A percentile compares a stretch with the other conserved stretches of the same genome.
Evolutionary conservation across 495 filamentous ascomycete genomes (phyloP).

Genomic region (Aspergillus sparsus): DNA sequence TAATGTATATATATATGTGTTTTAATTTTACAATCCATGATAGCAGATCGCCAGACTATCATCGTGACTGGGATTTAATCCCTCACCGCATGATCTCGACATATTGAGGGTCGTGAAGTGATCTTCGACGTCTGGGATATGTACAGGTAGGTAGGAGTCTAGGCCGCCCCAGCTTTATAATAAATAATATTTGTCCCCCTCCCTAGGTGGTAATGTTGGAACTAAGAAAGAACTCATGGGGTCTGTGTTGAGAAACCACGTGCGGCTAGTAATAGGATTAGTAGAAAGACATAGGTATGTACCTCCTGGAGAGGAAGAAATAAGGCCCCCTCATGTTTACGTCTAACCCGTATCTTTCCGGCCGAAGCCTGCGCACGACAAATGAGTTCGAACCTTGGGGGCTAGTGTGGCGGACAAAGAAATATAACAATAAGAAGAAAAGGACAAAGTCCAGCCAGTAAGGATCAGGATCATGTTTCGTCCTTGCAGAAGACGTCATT

Average conservation of each 20-base stretch:
- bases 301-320: neutral
- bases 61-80: neutral
- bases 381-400: too few species aligned
- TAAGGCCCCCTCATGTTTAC: too few species aligned
- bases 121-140: neutral
- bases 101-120: neutral
- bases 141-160: too few species aligned
- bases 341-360: too few species aligned
- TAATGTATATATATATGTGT: too few species aligned
- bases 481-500: conserved; percentile 5
- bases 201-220: too few species aligned
- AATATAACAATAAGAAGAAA: neutral
- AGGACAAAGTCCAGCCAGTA: neutral
- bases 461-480: neutral
- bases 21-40: neutral
- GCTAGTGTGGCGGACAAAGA: too few species aligned
- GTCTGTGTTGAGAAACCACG: neutral
- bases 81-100: neutral
- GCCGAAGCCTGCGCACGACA: too few species aligned
- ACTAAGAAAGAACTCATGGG: neutral
- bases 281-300: neutral
- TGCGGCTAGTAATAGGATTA: too few species aligned
- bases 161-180: too few species aligned
- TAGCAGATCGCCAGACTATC: neutral
- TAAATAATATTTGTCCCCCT: too few species aligned